Evolutionary conservation across 148 eudicot species (phyloP).

Genomic region (Fallopia convolvulus): DNA sequence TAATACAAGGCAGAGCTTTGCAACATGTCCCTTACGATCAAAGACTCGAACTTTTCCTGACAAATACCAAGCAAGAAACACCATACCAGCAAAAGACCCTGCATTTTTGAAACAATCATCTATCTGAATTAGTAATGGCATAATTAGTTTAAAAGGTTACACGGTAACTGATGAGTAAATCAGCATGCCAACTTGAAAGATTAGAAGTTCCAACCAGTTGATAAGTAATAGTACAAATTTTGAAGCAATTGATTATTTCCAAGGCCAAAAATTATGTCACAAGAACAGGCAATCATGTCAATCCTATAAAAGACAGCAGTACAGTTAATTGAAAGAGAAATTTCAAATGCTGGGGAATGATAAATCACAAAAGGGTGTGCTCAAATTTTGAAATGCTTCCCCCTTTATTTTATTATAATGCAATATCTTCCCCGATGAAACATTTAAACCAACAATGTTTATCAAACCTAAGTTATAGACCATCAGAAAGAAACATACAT

Average conservation of each 20-base stretch:
- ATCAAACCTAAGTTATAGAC: background rate
- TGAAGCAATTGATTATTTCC: background rate
- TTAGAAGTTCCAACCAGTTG: background rate
- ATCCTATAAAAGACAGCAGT: background rate
- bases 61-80: slow-evolving; percentile 64
- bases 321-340: background rate
- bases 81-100: slow-evolving; percentile 99
- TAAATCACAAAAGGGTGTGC: background rate
- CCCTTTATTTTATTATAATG: background rate
- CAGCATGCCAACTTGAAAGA: background rate
- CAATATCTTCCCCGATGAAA: background rate
- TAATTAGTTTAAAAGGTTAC: background rate
- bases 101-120: background rate
- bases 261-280: background rate
- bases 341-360: background rate
- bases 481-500: slow-evolving; percentile 21
- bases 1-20: slow-evolving; percentile 61
- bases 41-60: slow-evolving; percentile 64
- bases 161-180: background rate
- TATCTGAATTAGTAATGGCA: background rate
- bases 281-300: background rate
- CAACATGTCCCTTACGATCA: slow-evolving; percentile 66
- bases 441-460: background rate
- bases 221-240: background rate
- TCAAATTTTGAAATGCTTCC: background rate